phyloP scores from a whole-genome alignment of 2,329 filamentous ascomycete species.

The Trichoderma cornu-damae region DNA sequence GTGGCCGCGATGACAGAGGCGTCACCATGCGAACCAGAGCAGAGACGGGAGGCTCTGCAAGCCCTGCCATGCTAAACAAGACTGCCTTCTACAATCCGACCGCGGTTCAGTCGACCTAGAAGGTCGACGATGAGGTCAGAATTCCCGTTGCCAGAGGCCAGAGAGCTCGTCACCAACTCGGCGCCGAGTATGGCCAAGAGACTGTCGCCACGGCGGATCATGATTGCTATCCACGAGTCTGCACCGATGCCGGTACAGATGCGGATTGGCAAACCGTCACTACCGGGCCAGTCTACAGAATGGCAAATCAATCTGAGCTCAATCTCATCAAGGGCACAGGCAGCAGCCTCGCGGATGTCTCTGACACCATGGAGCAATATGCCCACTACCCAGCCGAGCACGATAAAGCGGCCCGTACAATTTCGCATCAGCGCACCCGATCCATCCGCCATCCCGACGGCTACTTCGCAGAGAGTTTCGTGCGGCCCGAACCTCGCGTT shows the following conservation, averaged over 20 bases:
- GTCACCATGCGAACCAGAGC: background rate
- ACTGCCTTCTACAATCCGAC: slow-evolving; percentile 34
- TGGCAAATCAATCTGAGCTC: slow-evolving; percentile 24
- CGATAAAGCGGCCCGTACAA: background rate
- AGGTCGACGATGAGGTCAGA: slow-evolving; percentile 38
- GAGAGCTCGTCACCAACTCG: background rate
- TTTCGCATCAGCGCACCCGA: slow-evolving; percentile 1
- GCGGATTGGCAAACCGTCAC: slow-evolving; percentile 37
- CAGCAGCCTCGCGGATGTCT: slow-evolving; percentile 44
- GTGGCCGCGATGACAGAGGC: slow-evolving; percentile 17
- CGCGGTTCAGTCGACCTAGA: slow-evolving; percentile 38
- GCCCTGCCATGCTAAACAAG: background rate
- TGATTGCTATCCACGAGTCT: slow-evolving; percentile 19
- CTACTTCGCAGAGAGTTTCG: background rate
- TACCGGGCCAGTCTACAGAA: slow-evolving; percentile 27
- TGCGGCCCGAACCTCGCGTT: background rate
- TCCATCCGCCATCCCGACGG: background rate
- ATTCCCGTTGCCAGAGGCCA: slow-evolving; percentile 29
- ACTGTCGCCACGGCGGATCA: background rate
- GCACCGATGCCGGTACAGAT: slow-evolving; percentile 23
- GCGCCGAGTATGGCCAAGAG: background rate
- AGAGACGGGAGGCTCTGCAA: background rate
- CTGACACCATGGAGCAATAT: slow-evolving; percentile 30
- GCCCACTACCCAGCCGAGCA: background rate
- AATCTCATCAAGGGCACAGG: slow-evolving; percentile 32